phyloP scores from a whole-genome alignment of 2,329 filamentous ascomycete species.

The Pseudogymnoascus sp. region DNA sequence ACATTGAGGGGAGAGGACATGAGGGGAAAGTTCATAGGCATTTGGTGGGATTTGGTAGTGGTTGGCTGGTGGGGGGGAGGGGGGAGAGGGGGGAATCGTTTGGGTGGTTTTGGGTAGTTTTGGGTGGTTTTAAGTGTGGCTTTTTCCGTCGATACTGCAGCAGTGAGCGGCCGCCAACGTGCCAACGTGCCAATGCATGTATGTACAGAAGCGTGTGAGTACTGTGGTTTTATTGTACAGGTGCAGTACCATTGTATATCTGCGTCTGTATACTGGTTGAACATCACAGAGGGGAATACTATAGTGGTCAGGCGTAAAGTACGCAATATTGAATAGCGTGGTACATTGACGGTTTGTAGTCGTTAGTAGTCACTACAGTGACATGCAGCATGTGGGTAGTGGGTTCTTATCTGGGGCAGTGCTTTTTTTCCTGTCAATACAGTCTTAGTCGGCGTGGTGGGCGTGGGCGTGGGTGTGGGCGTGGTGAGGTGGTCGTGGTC shows the following conservation, averaged over 20 bases:
- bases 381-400: background rate
- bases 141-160: slow-evolving; percentile 3
- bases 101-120: background rate
- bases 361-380: background rate
- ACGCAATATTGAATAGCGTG: background rate
- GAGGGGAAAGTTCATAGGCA: too few species aligned
- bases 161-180: background rate
- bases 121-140: slow-evolving; percentile 10
- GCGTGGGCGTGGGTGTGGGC: too few species aligned
- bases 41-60: too few species aligned
- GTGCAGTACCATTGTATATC: background rate
- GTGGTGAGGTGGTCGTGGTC: background rate
- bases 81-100: background rate
- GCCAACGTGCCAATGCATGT: background rate
- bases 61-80: background rate
- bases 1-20: too few species aligned
- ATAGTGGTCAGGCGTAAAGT: background rate
- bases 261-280: background rate
- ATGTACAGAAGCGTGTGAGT: background rate
- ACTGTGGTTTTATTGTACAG: background rate
- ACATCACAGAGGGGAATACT: background rate
- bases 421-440: slow-evolving; percentile 8
- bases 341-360: background rate
- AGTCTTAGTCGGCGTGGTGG: background rate
- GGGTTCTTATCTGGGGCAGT: slow-evolving; percentile 8